Evolutionary conservation across 202 grass and related monocot species (phyloP), one percentile per base, ranked within the genome.

Genomic region (Carex arenaria): DNA sequence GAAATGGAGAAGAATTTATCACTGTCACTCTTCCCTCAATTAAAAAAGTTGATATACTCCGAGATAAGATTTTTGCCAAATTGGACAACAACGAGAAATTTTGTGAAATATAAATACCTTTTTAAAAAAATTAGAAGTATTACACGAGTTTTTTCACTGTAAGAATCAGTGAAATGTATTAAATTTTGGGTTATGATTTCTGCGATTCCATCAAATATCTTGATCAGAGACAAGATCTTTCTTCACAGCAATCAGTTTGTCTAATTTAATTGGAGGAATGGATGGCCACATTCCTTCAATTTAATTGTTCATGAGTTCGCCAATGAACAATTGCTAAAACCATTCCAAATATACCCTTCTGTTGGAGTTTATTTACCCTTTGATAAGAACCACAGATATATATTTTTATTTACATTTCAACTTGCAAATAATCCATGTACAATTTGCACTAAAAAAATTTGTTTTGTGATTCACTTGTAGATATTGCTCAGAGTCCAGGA

Each of bases 401-500:
- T 78, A 82, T 62, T 75, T 88, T 45, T 75, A 17, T 80, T 9
- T 72, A 64, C 64, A 81, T 67, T 78, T 82, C 22, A 43, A 26
- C 28, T 79, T 87, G 18, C 17, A 31, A 84, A 28, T 3, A 32
- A 0, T 55, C 71, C 47, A 67, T 54, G 15, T 60, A 70, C 43
- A 45, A 11, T 89, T 82, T 80, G 82, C 55, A 79, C 6, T 67
- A 84, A 28, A 52, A 10, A 26, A 9, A 85, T 85, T 40, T 92
- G 80, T 85, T 89, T 86, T 54, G 7, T 82, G 31, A 40, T 82
- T 57, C 47, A 66, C 79, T 81, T 61, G 32, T 75, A 90, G 92
- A 94, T 92, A 89, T 90, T 87, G 64, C 43, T 90, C 80, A 36
- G 78, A 61, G 51, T 67, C 34, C 6, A 90, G 80, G 51, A 95